Evolutionary conservation across 148 eudicot genomes (phyloP).

Genomic region (Silene conica): DNA sequence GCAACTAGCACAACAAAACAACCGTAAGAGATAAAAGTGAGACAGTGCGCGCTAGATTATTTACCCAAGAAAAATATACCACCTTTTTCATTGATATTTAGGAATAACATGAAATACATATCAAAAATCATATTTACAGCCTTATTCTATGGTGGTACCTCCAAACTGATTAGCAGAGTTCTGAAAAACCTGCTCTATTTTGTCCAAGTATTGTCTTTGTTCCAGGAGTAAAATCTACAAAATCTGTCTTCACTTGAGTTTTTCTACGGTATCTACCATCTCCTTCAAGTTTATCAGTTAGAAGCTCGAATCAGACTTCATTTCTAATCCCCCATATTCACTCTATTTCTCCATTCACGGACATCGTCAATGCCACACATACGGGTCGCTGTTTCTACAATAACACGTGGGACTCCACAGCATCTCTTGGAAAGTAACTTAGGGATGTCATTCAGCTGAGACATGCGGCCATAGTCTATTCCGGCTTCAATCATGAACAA

Average conservation of each 20-base stretch:
- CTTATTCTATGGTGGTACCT: not conserved
- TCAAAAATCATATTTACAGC: not conserved
- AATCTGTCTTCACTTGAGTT: not conserved
- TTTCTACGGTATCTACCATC: not conserved
- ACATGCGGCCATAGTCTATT: not conserved
- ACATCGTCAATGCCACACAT: slow-evolving; percentile 9
- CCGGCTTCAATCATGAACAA: slow-evolving; percentile 14
- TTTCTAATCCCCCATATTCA: too few relatives aligned
- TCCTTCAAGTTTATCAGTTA: too few relatives aligned
- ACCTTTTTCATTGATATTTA: too few relatives aligned
- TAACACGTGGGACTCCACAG: slow-evolving; percentile 14
- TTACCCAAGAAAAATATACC: not conserved
- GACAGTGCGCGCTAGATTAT: not conserved
- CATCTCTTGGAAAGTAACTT: not conserved
- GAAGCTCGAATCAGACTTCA: too few relatives aligned
- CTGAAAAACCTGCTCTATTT: not conserved
- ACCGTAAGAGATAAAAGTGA: not conserved
- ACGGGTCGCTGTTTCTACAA: not conserved
- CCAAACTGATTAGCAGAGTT: not conserved
- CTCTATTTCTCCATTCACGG: slow-evolving; percentile 7
- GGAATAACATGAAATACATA: too few relatives aligned
- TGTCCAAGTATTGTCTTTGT: not conserved
- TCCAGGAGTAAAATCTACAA: not conserved
- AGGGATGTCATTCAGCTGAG: not conserved
- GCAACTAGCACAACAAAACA: not conserved